Evolutionary conservation across 768 basidiomycete genomes (phyloP), one percentile per base, ranked within the genome.

Genomic region (Pulveroboletus sp.): DNA sequence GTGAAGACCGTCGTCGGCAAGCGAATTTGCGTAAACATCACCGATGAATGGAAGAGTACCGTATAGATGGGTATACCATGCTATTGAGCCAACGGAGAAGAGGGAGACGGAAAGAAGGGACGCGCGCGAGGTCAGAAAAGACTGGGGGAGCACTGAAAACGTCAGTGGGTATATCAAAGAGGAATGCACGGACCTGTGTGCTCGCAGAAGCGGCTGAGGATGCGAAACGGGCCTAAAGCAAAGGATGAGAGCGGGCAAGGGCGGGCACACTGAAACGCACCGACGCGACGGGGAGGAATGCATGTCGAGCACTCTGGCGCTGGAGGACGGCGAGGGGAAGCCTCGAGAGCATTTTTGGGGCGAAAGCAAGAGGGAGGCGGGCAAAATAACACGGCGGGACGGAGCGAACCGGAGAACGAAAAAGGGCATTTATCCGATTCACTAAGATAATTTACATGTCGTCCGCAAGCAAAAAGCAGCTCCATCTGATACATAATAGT

Each of bases 11-110:
- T 93, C 93, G 56, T 99, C 97, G 38, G 85, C 90, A 44, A 86
- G 85, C 53, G 88, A 86, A 72, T 89, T 93, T 40, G 97, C 97
- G 65, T 91, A 90, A 6, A 87, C 95, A 71, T 97, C 86, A 50
- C 88, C 84, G 57, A 98, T 63, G 73, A 98, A 92, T 27, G 94
- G 91, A 48, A 94, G 75, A 25, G 80, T 75, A 55, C 94, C 97
- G 69, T 94, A 98, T 49, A 94, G 80, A 69, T 94, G 87, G 61
- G 90, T 86, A 77, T 99, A 99, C 92, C 92, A 97, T 47, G 91
- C 92, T 69, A 97, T 81, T 40, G 95, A 87, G 53, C 97, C 97
- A 53, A 73, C 88, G 40, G 94, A 81, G 66, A 90, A 69, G 49
- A 85, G 73, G 41, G 90, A 82, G 52, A 84, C 82, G 40, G 93